Percentiles rank a stretch among this genome's conserved stretches.
These are phyloP conservation scores for Bullera alba DNA, from an alignment of 768 basidiomycete species.

Conservation along the genomic window DNA sequence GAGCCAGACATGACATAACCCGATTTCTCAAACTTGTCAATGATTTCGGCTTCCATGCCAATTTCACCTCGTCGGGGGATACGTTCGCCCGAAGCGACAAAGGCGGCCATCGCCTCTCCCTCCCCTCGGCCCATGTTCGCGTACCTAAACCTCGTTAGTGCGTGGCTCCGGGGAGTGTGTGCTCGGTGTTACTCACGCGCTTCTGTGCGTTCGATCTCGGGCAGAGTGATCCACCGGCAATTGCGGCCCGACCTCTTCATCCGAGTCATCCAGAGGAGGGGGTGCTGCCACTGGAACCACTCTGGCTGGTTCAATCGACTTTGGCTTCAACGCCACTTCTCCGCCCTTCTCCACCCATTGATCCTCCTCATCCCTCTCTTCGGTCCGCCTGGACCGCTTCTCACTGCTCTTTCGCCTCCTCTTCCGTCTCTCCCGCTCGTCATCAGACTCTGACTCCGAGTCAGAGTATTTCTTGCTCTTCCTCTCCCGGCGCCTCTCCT, in stretches of 20 bases:
- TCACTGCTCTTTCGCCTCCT: conserved; percentile 37
- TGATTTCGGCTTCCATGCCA: conserved; percentile 78
- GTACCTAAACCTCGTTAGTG: conserved; percentile 49
- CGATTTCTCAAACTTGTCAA: conserved; percentile 74
- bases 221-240: conserved; percentile 55
- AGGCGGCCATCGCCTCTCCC: conserved; percentile 96
- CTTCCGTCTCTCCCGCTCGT: conserved; percentile 44
- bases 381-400: not conserved
- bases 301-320: too few relatives aligned
- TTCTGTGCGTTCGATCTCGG: conserved; percentile 57
- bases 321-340: conserved; percentile 13
- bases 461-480: conserved; percentile 49
- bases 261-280: conserved; percentile 47
- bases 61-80: conserved; percentile 99
- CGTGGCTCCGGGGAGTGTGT: not conserved
- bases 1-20: conserved; percentile 99
- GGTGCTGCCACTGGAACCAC: too few relatives aligned
- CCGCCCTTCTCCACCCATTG: conserved; percentile 44
- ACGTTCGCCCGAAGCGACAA: conserved; percentile 75
- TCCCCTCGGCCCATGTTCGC: conserved; percentile 90
- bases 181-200: conserved; percentile 50
- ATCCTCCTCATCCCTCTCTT: conserved; percentile 27
- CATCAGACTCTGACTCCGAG: conserved; percentile 47
- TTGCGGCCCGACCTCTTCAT: conserved; percentile 71
- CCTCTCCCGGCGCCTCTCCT: conserved; percentile 51